phyloP scores from a whole-genome alignment of 345 rosid genomes.

The Sonneratia caseolaris region DNA sequence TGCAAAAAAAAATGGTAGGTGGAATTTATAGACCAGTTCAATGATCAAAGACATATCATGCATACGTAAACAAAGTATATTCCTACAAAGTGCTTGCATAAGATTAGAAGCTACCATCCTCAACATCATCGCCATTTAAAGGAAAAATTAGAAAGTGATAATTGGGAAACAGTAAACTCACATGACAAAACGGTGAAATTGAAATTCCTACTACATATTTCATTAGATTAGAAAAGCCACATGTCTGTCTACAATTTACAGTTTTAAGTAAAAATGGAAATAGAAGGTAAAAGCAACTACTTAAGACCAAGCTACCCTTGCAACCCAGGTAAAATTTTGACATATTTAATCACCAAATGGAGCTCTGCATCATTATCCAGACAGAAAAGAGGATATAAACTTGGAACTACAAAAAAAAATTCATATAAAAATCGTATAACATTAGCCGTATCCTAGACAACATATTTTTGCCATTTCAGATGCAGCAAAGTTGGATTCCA shows the following conservation, averaged over 20 bases:
- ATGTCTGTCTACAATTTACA: neutral
- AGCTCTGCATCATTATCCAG: neutral
- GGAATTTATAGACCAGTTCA: neutral
- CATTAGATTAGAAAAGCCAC: neutral
- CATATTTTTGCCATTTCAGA: neutral
- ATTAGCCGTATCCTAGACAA: neutral
- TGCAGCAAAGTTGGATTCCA: neutral
- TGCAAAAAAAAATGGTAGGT: slow-evolving; percentile 27
- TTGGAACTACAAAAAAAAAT: too few species aligned
- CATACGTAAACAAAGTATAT: neutral
- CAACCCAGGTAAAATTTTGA: neutral
- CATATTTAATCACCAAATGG: neutral
- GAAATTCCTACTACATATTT: neutral
- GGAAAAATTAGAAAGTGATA: neutral
- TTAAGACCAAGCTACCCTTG: neutral
- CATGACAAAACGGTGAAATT: too few species aligned
- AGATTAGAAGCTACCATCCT: neutral
- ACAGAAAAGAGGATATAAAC: neutral
- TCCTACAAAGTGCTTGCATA: neutral
- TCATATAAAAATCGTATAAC: too few species aligned
- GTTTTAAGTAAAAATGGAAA: neutral
- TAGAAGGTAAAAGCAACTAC: neutral
- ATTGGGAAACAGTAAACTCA: neutral
- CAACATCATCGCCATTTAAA: neutral
- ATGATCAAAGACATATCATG: neutral